These are phyloP conservation scores for Isabelozyma heimii DNA, from an alignment of 805 yeast species.

Conservation along the genomic window DNA sequence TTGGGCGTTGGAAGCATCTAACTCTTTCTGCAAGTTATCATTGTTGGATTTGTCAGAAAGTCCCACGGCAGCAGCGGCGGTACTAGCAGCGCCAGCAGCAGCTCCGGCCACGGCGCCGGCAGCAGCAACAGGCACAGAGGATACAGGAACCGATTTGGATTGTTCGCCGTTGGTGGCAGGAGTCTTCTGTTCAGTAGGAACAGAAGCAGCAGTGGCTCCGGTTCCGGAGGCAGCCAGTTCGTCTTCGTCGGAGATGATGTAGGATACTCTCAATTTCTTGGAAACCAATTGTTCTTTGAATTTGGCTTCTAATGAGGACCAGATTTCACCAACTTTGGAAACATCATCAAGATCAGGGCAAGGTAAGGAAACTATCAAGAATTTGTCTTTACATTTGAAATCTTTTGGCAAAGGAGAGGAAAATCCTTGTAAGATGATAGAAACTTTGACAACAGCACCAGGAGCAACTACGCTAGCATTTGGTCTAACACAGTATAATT, in stretches of 20 bases:
- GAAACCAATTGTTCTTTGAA: slow-evolving; percentile 53
- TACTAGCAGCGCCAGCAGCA: slow-evolving; percentile 14
- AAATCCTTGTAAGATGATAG: slow-evolving; percentile 83
- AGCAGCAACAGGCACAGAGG: slow-evolving; percentile 4
- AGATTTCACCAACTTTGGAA: slow-evolving; percentile 59
- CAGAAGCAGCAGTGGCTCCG: slow-evolving; percentile 5
- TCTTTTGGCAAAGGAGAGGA: slow-evolving; percentile 70
- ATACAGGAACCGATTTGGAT: neutral
- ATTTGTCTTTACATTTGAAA: slow-evolving; percentile 86
- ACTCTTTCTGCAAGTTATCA: slow-evolving; percentile 24
- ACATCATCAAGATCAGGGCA: slow-evolving; percentile 59
- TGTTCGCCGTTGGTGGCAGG: neutral
- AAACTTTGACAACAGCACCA: slow-evolving; percentile 67
- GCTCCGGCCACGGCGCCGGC: slow-evolving; percentile 3
- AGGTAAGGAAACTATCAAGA: slow-evolving; percentile 83
- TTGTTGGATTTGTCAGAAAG: neutral
- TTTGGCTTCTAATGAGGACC: slow-evolving; percentile 70
- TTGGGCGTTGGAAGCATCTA: slow-evolving; percentile 39
- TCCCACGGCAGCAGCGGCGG: slow-evolving; percentile 4
- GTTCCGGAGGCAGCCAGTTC: slow-evolving; percentile 4
- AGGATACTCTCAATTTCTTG: slow-evolving; percentile 66
- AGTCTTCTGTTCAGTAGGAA: slow-evolving; percentile 2
- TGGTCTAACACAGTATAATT: slow-evolving; percentile 92
- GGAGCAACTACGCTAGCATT: slow-evolving; percentile 81
- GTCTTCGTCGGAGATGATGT: slow-evolving; percentile 33